These are phyloP conservation scores for Lyophyllum semitale DNA, from an alignment of 768 basidiomycete species.

Conservation along the genomic window DNA sequence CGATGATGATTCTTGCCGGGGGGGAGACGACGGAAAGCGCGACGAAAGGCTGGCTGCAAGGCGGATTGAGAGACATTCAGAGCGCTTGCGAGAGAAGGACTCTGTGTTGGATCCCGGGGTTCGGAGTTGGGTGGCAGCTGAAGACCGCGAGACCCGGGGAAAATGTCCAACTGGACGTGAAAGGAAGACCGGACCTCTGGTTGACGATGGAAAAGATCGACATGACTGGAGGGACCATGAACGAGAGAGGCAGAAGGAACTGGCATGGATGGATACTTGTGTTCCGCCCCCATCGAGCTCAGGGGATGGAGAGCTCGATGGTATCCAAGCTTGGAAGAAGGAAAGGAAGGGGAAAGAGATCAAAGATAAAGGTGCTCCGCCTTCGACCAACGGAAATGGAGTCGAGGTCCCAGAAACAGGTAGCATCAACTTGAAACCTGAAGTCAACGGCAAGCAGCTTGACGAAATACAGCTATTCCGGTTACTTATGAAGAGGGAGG, in stretches of 20 bases:
- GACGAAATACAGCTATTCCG: constrained; percentile 88
- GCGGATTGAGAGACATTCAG: constrained; percentile 49
- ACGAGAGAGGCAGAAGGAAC: constrained; percentile 79
- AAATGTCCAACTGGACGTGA: constrained; percentile 66
- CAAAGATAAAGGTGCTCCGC: constrained; percentile 45
- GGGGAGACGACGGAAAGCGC: constrained; percentile 82
- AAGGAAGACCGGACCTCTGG: constrained; percentile 39
- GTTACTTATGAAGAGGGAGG: constrained; percentile 79
- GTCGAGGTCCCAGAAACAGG: constrained; percentile 5
- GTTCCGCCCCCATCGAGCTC: constrained; percentile 58
- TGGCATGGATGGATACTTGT: constrained; percentile 92
- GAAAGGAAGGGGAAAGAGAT: constrained; percentile 76
- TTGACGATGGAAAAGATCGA: constrained; percentile 47
- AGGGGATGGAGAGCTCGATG: constrained; percentile 75
- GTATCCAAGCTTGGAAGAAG: constrained; percentile 88
- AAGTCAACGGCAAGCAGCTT: constrained; percentile 42
- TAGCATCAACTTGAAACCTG: constrained; percentile 15
- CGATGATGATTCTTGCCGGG: constrained; percentile 74
- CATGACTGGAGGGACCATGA: constrained; percentile 45
- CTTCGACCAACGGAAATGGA: constrained; percentile 3
- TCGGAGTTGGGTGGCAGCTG: constrained; percentile 63
- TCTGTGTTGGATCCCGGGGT: constrained; percentile 47
- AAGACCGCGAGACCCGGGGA: constrained; percentile 67
- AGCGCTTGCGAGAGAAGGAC: constrained; percentile 47
- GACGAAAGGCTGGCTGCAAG: constrained; percentile 73